Evolutionary conservation across 2,329 filamentous ascomycete species (phyloP), one percentile per base, ranked within the genome.

Genomic region (Thyridium curvatum): DNA sequence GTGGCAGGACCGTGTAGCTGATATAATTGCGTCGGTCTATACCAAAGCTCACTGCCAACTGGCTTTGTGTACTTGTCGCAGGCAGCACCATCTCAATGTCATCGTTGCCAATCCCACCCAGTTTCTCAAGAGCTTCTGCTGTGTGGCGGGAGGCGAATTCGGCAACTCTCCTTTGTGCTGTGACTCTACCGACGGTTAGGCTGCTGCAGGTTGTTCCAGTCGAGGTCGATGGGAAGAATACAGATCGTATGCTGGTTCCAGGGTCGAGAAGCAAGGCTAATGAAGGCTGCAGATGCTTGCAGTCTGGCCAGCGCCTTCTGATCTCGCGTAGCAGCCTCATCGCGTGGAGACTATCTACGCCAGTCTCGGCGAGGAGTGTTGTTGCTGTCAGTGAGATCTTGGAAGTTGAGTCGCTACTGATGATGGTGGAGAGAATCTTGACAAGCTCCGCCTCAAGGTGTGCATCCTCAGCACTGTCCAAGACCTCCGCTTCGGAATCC

Each of bases 321-420:
- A 60, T 40, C 16, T 48, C 49, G 13, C 56, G 58, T n/a, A 60
- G 43, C 3, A 61, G 39, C 3, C 49, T 46, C 55, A 62, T 59
- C 4, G 58, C 57, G 6, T 53, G 47, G 3, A 62, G 49, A 48
- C 58, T 61, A 37, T 62, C 59, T n/a, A 62, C 40, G 2, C 59
- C 59, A 21, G 40, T 37, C 3, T 39, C 35, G 4, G 35, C 37
- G 10, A 53, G 46, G 3, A 30, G 32, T 3, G 46, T 48, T 2
- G 43, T 35, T 12, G 37, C 34, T 8, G 35, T 41, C 16, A 38
- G 17, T 13, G 10, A 30, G 35, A 38, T 30, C 6, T 12, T 38
- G 18, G 36, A 35, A n/a, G 17, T 34, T 7, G 17, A 32, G 13
- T 35, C 31, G 32, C 34, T 10, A 9, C 30, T 28, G 9, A 39